Evolutionary conservation across 2,329 filamentous ascomycete species (phyloP), one percentile per base, ranked within the genome.

Genomic region (Venturia carpophila): DNA sequence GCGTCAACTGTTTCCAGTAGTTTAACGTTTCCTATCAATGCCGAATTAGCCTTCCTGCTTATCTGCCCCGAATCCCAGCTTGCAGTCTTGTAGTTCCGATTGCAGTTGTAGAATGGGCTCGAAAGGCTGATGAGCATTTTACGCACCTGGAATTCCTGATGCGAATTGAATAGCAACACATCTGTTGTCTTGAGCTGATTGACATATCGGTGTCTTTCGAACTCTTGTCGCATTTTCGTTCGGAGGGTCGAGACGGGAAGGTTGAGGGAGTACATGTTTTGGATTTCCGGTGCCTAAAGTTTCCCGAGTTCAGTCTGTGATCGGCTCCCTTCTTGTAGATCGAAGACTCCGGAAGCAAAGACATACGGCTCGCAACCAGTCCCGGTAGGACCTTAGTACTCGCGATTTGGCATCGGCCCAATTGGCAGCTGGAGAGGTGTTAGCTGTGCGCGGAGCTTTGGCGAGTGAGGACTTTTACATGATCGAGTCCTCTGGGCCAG

Each of bases 1-100:
- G 94, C 69, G 90, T 90, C 68, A 92, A 83, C 79, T 99, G 94
- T 80, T 97, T 96, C 94, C 94, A 99, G 83, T 90, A 99, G 81
- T 99, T 99, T 83, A 99, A 86, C 64, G 90, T 99, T 83, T 99
- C 94, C 92, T 97, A 6, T 21, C 6, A 37, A 9, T 24, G 21
- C 24, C 37, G 21, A 10, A 60, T 64, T 64, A 66, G 64, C 56
- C 15, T 21, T 24, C 42, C 6, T 45, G 5, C 13, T 15, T 27
- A n/a, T 19, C n/a, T 10, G n/a, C 17, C 5, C 17, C 19, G 30
- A 34, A 34, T 21, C 39, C 52, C 30, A 15, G 37, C 13, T 34
- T 60, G 52, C 37, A 6, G 7, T 60, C 7, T 3, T n/a, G 13
- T 21, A 41, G 34, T 60, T 60, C n/a, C 34, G 17, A 3, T 42